phyloP scores from a whole-genome alignment of 1,139 yeast genomes.

The Williopsis jadinii region DNA sequence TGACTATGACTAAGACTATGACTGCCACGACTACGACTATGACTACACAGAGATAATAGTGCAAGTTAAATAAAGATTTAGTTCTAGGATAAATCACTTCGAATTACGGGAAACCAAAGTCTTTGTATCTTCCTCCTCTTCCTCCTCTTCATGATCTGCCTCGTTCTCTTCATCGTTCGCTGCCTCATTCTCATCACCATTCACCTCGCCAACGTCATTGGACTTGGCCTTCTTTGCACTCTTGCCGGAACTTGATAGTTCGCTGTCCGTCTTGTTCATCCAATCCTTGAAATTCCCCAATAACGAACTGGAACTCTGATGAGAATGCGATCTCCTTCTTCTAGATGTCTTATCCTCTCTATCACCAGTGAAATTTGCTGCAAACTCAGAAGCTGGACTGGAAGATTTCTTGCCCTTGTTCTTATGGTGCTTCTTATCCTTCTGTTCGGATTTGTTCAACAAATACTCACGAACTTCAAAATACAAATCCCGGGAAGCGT shows the following conservation, averaged over 20 bases:
- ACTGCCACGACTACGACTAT: too few relatives aligned
- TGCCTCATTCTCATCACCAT: neutral
- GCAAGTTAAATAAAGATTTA: neutral
- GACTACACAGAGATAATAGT: too few relatives aligned
- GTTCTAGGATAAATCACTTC: neutral
- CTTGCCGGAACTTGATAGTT: conserved; percentile 6
- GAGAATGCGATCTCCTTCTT: conserved; percentile 23
- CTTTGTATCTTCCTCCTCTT: conserved; percentile 1
- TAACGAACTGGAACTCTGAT: conserved; percentile 32
- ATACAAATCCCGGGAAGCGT: conserved; percentile 73
- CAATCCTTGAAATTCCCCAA: conserved; percentile 63
- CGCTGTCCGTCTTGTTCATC: conserved; percentile 41
- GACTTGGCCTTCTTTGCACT: conserved; percentile 3
- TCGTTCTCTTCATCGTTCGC: neutral
- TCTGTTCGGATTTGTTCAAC: conserved; percentile 37
- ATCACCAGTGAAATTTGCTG: conserved; percentile 38
- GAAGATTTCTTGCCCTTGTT: conserved; percentile 4
- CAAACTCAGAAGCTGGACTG: conserved; percentile 50
- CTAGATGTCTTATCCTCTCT: conserved; percentile 27
- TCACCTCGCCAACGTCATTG: neutral
- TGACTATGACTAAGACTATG: too few relatives aligned
- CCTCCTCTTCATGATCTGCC: neutral
- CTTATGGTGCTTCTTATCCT: conserved; percentile 8
- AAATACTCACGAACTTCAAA: conserved; percentile 76
- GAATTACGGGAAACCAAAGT: neutral